Evolutionary conservation across 2,329 filamentous ascomycete species (phyloP).

Genomic region (Phialemoniopsis sp.): DNA sequence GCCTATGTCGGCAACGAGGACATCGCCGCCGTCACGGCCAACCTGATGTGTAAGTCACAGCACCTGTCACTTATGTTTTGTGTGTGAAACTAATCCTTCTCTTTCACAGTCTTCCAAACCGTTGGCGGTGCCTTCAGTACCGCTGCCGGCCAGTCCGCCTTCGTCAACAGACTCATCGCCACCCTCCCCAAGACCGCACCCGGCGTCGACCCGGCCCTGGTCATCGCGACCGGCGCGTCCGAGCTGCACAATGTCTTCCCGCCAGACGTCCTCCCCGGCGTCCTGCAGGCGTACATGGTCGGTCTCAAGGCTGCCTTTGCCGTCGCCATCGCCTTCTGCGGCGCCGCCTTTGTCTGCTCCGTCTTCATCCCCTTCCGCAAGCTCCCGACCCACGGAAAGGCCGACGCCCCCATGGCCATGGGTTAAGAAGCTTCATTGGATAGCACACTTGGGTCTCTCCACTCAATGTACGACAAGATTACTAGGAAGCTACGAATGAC

Average conservation of each 20-base stretch:
- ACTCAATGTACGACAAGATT: too few relatives aligned
- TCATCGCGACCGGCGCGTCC: constrained; percentile 34
- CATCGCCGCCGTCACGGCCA: constrained; percentile 7
- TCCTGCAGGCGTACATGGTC: constrained; percentile 52
- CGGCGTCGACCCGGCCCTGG: constrained; percentile 15
- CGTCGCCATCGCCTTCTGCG: constrained; percentile 36
- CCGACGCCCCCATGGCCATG: constrained; percentile 1
- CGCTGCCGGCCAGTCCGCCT: constrained; percentile 28
- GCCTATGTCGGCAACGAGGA: constrained; percentile 14
- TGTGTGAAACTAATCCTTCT: neutral
- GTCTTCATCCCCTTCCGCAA: constrained; percentile 16
- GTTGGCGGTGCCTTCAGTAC: constrained; percentile 36
- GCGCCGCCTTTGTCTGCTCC: constrained; percentile 17
- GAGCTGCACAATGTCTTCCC: constrained; percentile 43
- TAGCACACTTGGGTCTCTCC: too few relatives aligned
- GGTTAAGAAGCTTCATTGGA: neutral
- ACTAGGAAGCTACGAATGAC: too few relatives aligned
- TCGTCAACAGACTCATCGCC: constrained; percentile 22
- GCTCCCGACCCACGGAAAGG: constrained; percentile 3
- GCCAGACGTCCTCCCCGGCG: constrained; percentile 33
- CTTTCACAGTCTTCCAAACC: constrained; percentile 28
- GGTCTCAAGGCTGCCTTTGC: constrained; percentile 55
- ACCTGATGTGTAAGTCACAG: constrained; percentile 8
- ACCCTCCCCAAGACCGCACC: constrained; percentile 17
- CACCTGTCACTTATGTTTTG: neutral